Percentiles rank a stretch among this genome's conserved stretches.
Conservation (phyloP, 176 grass and related monocot species). For the Phoenix roebelenii region DNA sequence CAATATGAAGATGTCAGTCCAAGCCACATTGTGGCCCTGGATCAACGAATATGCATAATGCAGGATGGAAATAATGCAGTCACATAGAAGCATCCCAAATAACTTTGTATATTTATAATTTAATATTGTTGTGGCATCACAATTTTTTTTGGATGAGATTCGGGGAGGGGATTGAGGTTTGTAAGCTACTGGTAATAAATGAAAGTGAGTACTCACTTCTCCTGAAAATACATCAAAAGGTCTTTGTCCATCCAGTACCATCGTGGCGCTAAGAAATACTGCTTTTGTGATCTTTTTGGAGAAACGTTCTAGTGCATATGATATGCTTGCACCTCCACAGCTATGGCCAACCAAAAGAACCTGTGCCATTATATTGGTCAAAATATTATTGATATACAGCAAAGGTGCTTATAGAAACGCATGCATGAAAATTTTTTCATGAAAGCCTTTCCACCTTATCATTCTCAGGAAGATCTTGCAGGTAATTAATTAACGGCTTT, state of each 20-base stretch:
- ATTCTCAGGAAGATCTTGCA: constrained; percentile 35
- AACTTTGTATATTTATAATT: too few species aligned
- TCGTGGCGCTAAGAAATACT: constrained; percentile 74
- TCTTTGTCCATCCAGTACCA: constrained; percentile 86
- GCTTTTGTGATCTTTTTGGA: constrained; percentile 89
- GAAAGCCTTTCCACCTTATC: constrained; percentile 39
- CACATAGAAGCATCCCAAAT: too few species aligned
- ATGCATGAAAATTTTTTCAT: too few species aligned
- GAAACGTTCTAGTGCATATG: constrained; percentile 56
- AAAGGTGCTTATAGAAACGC: too few species aligned
- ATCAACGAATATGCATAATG: too few species aligned
- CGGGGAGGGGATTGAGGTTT: background rate
- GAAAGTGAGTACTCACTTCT: constrained; percentile 34
- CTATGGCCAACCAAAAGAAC: constrained; percentile 92
- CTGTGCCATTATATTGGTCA: constrained; percentile 23
- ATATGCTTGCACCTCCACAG: constrained; percentile 83
- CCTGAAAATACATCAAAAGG: constrained; percentile 78
- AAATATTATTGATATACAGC: too few species aligned
- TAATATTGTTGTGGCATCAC: background rate
- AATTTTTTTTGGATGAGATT: background rate
- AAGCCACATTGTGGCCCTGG: too few species aligned
- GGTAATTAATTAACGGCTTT: constrained; percentile 79
- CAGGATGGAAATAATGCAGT: too few species aligned
- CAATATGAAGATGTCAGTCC: too few species aligned
- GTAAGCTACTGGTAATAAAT: too few species aligned